Evolutionary conservation across 1,284 basidiomycete species (phyloP).

Genomic region (Ganoderma sinense): DNA sequence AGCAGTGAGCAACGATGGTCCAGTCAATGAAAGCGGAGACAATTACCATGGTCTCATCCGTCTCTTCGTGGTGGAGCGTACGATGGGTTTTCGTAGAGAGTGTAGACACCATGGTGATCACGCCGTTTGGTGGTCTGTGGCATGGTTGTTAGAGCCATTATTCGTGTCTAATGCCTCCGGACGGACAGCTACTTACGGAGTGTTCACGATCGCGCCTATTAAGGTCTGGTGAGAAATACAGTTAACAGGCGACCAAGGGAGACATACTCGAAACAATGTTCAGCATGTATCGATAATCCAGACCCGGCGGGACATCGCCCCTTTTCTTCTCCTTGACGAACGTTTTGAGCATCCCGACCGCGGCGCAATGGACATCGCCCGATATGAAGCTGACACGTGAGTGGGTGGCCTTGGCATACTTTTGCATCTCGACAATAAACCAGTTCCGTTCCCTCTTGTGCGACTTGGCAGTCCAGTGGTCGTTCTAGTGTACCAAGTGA

Average conservation of each 20-base stretch:
- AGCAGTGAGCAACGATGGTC: background rate
- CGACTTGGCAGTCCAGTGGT: constrained; percentile 86
- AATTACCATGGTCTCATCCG: constrained; percentile 87
- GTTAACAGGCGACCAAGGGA: background rate
- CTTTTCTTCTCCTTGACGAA: constrained; percentile 57
- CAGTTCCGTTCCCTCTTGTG: constrained; percentile 94
- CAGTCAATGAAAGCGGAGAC: background rate
- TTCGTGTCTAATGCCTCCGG: background rate
- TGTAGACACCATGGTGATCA: constrained; percentile 83
- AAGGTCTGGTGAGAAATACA: constrained; percentile 13
- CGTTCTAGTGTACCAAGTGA: constrained; percentile 59
- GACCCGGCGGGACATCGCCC: constrained; percentile 54
- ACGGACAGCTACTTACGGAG: constrained; percentile 60
- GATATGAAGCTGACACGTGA: constrained; percentile 86
- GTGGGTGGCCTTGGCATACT: constrained; percentile 65
- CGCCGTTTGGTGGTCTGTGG: constrained; percentile 70
- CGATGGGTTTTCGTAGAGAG: constrained; percentile 87
- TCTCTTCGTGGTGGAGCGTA: constrained; percentile 76
- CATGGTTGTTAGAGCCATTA: background rate
- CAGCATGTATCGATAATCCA: constrained; percentile 88
- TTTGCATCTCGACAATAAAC: constrained; percentile 84
- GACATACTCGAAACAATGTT: constrained; percentile 78
- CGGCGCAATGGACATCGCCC: constrained; percentile 92
- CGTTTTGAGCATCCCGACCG: constrained; percentile 83
- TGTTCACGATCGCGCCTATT: constrained; percentile 83